Conservation (phyloP, 768 basidiomycete species). For the Chlorophyllum brunneum region DNA sequence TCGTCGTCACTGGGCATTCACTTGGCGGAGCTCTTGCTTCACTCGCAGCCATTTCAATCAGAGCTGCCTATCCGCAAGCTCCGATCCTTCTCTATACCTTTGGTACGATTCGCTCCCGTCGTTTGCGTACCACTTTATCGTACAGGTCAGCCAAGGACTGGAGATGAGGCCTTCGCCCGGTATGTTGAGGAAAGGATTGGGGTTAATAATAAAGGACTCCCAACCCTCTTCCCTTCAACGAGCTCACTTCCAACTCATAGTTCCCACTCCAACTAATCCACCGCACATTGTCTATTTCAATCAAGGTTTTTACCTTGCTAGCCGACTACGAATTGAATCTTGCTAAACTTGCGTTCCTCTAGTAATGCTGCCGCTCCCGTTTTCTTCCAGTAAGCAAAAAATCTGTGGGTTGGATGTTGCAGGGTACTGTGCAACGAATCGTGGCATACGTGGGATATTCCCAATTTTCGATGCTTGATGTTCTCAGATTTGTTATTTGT, state of each 20-base stretch:
- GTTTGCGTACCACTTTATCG: neutral
- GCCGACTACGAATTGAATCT: neutral
- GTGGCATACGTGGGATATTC: too few relatives aligned
- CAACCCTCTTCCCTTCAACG: neutral
- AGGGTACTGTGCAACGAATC: too few relatives aligned
- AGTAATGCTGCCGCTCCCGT: neutral
- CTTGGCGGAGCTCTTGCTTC: conserved; percentile 34
- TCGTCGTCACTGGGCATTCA: conserved; percentile 32
- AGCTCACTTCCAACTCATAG: conserved; percentile 19
- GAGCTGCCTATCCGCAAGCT: conserved; percentile 22
- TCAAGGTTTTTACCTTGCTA: conserved; percentile 38
- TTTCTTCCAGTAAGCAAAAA: too few relatives aligned
- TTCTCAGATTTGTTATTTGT: too few relatives aligned
- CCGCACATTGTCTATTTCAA: conserved; percentile 44
- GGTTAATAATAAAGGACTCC: conserved; percentile 24
- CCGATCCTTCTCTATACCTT: conserved; percentile 38
- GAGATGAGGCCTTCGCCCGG: conserved; percentile 35
- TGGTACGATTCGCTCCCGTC: conserved; percentile 25
- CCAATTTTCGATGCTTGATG: too few relatives aligned
- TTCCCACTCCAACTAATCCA: conserved; percentile 43
- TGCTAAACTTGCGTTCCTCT: neutral
- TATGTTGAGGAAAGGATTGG: conserved; percentile 37
- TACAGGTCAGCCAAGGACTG: conserved; percentile 48
- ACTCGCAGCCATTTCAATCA: conserved; percentile 29
- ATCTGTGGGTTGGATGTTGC: too few relatives aligned